phyloP scores from a whole-genome alignment of 192 early-diverging fungal genomes.

The Coemansia sp. region DNA sequence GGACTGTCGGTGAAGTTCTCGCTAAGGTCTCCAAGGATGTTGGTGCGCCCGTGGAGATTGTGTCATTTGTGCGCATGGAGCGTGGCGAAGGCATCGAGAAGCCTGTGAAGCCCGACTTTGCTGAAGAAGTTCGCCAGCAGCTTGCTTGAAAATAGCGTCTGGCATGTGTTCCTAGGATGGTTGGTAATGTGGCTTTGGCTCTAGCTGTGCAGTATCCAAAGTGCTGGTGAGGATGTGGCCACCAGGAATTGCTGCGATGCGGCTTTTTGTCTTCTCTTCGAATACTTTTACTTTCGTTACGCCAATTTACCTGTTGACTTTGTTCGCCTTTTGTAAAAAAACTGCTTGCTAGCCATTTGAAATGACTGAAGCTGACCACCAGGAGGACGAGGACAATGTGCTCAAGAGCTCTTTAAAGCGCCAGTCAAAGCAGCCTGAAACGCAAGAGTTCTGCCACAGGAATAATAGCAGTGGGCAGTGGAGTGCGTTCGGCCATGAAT shows the following conservation, averaged over 20 bases:
- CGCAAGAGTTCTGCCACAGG: not conserved
- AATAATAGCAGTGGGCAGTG: not conserved
- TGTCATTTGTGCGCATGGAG: conserved; percentile 75
- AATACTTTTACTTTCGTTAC: not conserved
- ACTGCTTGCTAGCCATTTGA: not conserved
- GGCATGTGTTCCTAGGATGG: too few species aligned
- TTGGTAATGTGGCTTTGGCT: too few species aligned
- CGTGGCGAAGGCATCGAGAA: conserved; percentile 87
- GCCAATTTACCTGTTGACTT: not conserved
- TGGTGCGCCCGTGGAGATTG: conserved; percentile 58
- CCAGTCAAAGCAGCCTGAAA: not conserved
- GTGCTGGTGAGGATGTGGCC: not conserved
- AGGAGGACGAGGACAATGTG: not conserved
- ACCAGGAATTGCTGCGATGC: not conserved
- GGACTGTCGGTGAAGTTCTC: conserved; percentile 64
- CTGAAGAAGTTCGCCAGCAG: conserved; percentile 71
- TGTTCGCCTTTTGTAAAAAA: not conserved
- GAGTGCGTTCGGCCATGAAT: not conserved
- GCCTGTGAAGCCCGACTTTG: conserved; percentile 69
- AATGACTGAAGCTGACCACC: not conserved
- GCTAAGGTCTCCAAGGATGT: conserved; percentile 45
- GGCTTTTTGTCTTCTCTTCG: not conserved
- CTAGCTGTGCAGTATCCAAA: too few species aligned
- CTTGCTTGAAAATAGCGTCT: conserved; percentile 5
- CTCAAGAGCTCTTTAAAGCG: not conserved